phyloP scores from a whole-genome alignment of 75 land plant genomes.

The Isoetes taiwanensis region DNA sequence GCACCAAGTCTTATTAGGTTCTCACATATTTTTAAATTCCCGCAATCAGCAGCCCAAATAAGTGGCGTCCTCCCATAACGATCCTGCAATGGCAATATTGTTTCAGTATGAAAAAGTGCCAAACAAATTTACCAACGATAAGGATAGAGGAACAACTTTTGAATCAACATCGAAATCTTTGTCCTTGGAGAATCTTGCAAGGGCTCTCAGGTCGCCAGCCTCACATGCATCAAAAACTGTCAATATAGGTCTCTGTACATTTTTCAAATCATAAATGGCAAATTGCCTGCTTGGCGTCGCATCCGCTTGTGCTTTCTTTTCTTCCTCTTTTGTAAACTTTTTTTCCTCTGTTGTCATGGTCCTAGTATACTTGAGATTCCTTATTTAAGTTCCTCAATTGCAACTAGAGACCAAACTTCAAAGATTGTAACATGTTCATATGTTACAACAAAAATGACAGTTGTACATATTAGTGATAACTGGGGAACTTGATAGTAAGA shows the following conservation, averaged over 20 bases:
- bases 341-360: too few relatives aligned
- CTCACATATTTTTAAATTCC: slow-evolving; percentile 16
- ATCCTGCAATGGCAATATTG: slow-evolving; percentile 7
- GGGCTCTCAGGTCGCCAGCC: slow-evolving; percentile 17
- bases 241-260: slow-evolving; percentile 10
- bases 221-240: slow-evolving; percentile 29
- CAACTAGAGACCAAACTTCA: too few relatives aligned
- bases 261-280: slow-evolving; percentile 24
- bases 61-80: slow-evolving; percentile 32
- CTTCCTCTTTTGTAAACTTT: too few relatives aligned
- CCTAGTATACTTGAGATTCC: too few relatives aligned
- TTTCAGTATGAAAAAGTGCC: background rate
- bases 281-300: too few relatives aligned
- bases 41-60: slow-evolving; percentile 34
- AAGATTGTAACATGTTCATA: too few relatives aligned
- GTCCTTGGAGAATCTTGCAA: slow-evolving; percentile 23
- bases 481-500: too few relatives aligned
- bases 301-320: too few relatives aligned
- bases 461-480: too few relatives aligned
- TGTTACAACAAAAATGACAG: too few relatives aligned
- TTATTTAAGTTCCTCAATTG: too few relatives aligned
- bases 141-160: slow-evolving; percentile 7
- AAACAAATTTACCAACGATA: background rate
- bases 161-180: slow-evolving; percentile 30
- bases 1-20: slow-evolving; percentile 24